These are phyloP conservation scores for Zarea fungicola DNA, from an alignment of 2,329 filamentous ascomycete genomes.

Conservation along the genomic window DNA sequence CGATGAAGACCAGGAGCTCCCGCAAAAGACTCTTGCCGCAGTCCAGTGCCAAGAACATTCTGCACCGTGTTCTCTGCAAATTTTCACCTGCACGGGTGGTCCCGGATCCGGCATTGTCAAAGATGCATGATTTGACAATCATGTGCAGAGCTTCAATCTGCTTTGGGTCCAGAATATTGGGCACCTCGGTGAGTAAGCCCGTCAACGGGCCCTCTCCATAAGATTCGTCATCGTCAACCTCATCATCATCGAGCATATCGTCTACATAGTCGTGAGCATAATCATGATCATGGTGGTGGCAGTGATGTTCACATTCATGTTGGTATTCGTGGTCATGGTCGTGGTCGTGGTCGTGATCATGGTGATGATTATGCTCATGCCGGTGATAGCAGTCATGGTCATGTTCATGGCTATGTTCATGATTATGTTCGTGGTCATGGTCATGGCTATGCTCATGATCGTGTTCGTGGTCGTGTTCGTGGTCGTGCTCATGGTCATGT, in stretches of 20 bases:
- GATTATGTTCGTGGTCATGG: constrained; percentile 22
- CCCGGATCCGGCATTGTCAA: constrained; percentile 71
- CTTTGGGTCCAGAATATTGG: constrained; percentile 86
- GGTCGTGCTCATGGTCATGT: constrained; percentile 15
- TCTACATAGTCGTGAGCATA: constrained; percentile 43
- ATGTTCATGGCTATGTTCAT: constrained; percentile 20
- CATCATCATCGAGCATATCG: constrained; percentile 60
- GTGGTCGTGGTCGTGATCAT: constrained; percentile 23
- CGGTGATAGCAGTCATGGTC: constrained; percentile 28
- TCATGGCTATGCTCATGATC: constrained; percentile 19
- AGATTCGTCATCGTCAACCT: constrained; percentile 71
- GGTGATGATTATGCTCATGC: constrained; percentile 20
- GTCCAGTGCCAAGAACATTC: constrained; percentile 83
- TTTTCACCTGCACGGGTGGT: constrained; percentile 66
- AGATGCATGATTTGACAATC: constrained; percentile 93
- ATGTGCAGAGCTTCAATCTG: constrained; percentile 96
- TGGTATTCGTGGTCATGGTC: constrained; percentile 36
- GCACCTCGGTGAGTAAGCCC: constrained; percentile 86
- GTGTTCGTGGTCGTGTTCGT: constrained; percentile 14
- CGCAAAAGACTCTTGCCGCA: constrained; percentile 84
- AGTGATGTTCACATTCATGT: constrained; percentile 32
- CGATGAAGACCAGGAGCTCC: constrained; percentile 92
- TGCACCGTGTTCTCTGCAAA: constrained; percentile 83
- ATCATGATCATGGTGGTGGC: constrained; percentile 30
- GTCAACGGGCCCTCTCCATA: constrained; percentile 73